Evolutionary conservation across 805 yeast genomes (phyloP).

Genomic region (Candida sanyiensis): DNA sequence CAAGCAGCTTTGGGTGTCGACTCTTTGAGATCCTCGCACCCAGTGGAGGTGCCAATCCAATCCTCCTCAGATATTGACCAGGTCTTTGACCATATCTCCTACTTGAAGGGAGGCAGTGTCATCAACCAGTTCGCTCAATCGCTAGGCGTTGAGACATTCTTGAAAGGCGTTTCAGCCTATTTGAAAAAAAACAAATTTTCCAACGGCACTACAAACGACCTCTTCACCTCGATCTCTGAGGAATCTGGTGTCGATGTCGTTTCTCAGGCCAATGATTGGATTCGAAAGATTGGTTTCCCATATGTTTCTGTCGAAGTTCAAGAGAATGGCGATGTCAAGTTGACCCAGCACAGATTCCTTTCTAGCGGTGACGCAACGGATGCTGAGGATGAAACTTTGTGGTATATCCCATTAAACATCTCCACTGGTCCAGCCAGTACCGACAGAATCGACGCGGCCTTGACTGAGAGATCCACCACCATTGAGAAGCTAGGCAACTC

Average conservation of each 20-base stretch:
- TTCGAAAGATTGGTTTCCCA: conserved; percentile 74
- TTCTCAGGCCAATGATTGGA: conserved; percentile 69
- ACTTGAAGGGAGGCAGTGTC: conserved; percentile 74
- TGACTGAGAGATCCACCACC: conserved; percentile 42
- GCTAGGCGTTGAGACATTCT: conserved; percentile 68
- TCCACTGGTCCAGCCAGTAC: conserved; percentile 41
- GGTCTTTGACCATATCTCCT: conserved; percentile 79
- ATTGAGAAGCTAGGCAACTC: conserved; percentile 36
- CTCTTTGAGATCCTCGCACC: conserved; percentile 75
- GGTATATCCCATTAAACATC: conserved; percentile 52
- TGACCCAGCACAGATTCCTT: conserved; percentile 69
- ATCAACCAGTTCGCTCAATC: conserved; percentile 71
- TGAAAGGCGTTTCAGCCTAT: conserved; percentile 73
- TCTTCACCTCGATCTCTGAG: conserved; percentile 65
- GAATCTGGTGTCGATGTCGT: conserved; percentile 69
- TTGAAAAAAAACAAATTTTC: conserved; percentile 70
- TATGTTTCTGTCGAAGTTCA: conserved; percentile 57
- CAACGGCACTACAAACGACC: conserved; percentile 67
- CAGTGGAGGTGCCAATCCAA: conserved; percentile 76
- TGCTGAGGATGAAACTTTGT: conserved; percentile 61
- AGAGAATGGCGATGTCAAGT: conserved; percentile 38
- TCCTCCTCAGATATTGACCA: conserved; percentile 76
- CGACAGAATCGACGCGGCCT: conserved; percentile 50
- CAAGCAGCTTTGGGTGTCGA: conserved; percentile 72
- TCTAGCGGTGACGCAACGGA: conserved; percentile 69